Base-by-base conservation (phyloP, 169 alveolate genomes). In the Miamiensis avidus region DNA sequence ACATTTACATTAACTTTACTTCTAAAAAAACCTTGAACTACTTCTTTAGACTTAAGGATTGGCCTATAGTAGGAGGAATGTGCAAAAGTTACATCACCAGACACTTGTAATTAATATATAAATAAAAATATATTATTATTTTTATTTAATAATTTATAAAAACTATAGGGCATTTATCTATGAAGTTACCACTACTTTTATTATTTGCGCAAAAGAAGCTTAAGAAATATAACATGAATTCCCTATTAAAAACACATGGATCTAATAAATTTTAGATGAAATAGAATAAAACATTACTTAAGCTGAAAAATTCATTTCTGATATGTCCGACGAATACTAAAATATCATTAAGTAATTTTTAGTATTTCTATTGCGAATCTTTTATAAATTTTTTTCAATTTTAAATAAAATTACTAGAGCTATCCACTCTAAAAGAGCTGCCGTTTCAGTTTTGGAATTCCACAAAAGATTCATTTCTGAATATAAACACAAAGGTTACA, bases 121-220 rank as follows among this genome's bases (percentile, higher is more conserved):
- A 49, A 49, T 11, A 20, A 49, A 49, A 49, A 49, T 49, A 11
- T 11, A 49, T 49, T 11, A 49, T 49, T 49, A 49, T 11, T 49
- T 49, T 49, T 11, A 49, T 11, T 49, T 49, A 49, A 11, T 49
- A 11, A 11, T 11, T 49, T 11, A 11, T 49, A 4, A 11, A 49
- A 49, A 49, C 4, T 49, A 11, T 49, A 49, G 69, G 20, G 86
- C 87, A 29, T 86, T 86, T 30, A 82, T 86, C 1, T 86, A 86
- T 81, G 90, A 86, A 79, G 87, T 86, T 49, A 75, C 83, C 0
- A 81, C 90, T n/a, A 69, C 87, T 27, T 86, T 86, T 32, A 81
- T 86, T 33, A 64, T 78, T n/a, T 81, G 87, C 33, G 86, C 90
- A 11, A 73, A 86, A 34, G 94, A 90, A 78, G 89, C 83, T 26